phyloP scores from a whole-genome alignment of 371 early-diverging fungal species.

The Apophysomyces trapeziformis region DNA sequence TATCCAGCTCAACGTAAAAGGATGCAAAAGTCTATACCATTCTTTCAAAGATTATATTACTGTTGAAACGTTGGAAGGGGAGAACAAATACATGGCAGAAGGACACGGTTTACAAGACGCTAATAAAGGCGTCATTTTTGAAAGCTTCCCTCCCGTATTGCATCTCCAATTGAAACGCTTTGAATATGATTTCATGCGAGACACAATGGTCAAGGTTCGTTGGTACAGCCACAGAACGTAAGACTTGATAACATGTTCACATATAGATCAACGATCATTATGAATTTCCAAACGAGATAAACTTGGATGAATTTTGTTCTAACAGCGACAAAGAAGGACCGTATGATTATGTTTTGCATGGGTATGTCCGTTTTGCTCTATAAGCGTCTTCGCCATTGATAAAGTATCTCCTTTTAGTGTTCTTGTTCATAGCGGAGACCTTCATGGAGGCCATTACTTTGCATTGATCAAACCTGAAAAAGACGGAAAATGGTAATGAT shows the following conservation, averaged over 20 bases:
- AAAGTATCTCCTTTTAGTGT: conserved; percentile 60
- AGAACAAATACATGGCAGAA: conserved; percentile 98
- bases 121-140: conserved; percentile 94
- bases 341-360: conserved; percentile 81
- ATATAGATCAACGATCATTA: conserved; percentile 92
- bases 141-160: conserved; percentile 94
- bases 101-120: conserved; percentile 97
- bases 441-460: conserved; percentile 98
- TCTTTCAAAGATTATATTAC: conserved; percentile 90
- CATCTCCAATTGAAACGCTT: conserved; percentile 98
- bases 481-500: conserved; percentile 75
- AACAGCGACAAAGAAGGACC: conserved; percentile 64
- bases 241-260: background rate
- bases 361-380: conserved; percentile 47
- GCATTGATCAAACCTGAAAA: conserved; percentile 85
- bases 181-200: conserved; percentile 94
- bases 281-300: conserved; percentile 91
- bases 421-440: conserved; percentile 96
- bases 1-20: conserved; percentile 95
- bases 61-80: conserved; percentile 93
- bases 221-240: background rate
- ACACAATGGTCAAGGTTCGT: conserved; percentile 88
- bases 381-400: background rate
- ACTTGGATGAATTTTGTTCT: conserved; percentile 81
- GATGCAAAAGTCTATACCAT: conserved; percentile 83